Percentiles rank a stretch among this genome's conserved stretches.
Evolutionary conservation across 306 rosid genomes (phyloP).

Genomic region (Senna tora): DNA sequence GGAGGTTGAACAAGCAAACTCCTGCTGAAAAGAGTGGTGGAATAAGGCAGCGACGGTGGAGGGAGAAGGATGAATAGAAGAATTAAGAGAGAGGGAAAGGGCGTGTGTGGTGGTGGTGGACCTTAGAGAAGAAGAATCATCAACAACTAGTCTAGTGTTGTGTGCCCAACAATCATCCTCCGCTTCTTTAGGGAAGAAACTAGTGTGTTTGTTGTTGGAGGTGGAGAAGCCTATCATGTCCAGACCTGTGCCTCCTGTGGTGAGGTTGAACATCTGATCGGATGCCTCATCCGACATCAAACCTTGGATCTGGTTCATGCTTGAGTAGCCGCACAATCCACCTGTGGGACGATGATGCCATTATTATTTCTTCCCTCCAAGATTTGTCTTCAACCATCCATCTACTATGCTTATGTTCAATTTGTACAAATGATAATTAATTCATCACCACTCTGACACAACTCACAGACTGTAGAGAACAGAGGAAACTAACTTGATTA

Average conservation of each 20-base stretch:
- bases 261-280: slow-evolving; percentile 74
- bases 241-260: slow-evolving; percentile 65
- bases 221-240: slow-evolving; percentile 77
- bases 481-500: no score
- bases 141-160: slow-evolving; percentile 55
- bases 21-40: no score
- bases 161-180: slow-evolving; percentile 49
- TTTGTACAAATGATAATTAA: no score
- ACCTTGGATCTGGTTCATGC: slow-evolving; percentile 66
- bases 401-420: no score
- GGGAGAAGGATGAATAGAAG: slow-evolving; percentile 82
- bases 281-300: slow-evolving; percentile 45
- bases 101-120: slow-evolving; percentile 88
- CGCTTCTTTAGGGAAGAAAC: slow-evolving; percentile 40
- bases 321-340: slow-evolving; percentile 61
- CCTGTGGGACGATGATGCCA: slow-evolving; percentile 44
- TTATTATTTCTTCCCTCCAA: no score
- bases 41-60: no score
- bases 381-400: slow-evolving; percentile 64
- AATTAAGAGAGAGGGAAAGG: slow-evolving; percentile 81
- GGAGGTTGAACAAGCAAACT: slow-evolving; percentile 38
- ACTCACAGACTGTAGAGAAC: neutral
- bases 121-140: slow-evolving; percentile 75
- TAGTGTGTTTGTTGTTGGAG: neutral
- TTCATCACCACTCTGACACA: slow-evolving; percentile 33